These are phyloP conservation scores for Astraeus odoratus DNA, from an alignment of 768 basidiomycete genomes.

Conservation along the genomic window DNA sequence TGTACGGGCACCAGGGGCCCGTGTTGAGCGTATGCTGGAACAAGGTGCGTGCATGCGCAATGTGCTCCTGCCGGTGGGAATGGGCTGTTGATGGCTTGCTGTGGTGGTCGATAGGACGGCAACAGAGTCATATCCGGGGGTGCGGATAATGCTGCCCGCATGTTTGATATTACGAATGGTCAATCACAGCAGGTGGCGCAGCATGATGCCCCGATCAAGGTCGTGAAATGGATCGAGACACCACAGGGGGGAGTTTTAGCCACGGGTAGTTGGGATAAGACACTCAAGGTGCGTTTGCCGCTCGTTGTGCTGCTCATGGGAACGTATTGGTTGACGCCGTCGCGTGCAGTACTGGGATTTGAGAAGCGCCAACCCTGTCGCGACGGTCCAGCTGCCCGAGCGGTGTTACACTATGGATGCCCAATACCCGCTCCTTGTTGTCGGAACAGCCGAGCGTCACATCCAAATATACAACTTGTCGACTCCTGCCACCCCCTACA, in stretches of 20 bases:
- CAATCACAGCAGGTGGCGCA: conserved; percentile 78
- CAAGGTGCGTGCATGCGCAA: conserved; percentile 44
- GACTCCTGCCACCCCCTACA: conserved; percentile 73
- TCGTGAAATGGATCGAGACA: conserved; percentile 74
- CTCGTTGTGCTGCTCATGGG: not conserved
- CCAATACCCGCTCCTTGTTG: conserved; percentile 78
- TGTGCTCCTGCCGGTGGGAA: not conserved
- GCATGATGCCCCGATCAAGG: conserved; percentile 85
- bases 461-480: conserved; percentile 84
- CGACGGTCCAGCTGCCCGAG: conserved; percentile 78
- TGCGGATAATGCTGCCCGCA: conserved; percentile 90
- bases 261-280: conserved; percentile 98
- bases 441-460: conserved; percentile 89
- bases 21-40: conserved; percentile 89
- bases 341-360: conserved; percentile 84
- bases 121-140: conserved; percentile 89
- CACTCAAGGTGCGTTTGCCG: conserved; percentile 61
- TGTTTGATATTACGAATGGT: conserved; percentile 85
- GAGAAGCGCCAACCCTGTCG: conserved; percentile 66
- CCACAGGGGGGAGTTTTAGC: conserved; percentile 70
- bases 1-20: conserved; percentile 87
- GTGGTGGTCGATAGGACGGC: conserved; percentile 55
- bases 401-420: conserved; percentile 86
- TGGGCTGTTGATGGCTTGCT: not conserved
- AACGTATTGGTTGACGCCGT: not conserved